Evolutionary conservation across 2,329 filamentous ascomycete genomes (phyloP), one percentile per base, ranked within the genome.

Genomic region (Curvularia eragrostidis): DNA sequence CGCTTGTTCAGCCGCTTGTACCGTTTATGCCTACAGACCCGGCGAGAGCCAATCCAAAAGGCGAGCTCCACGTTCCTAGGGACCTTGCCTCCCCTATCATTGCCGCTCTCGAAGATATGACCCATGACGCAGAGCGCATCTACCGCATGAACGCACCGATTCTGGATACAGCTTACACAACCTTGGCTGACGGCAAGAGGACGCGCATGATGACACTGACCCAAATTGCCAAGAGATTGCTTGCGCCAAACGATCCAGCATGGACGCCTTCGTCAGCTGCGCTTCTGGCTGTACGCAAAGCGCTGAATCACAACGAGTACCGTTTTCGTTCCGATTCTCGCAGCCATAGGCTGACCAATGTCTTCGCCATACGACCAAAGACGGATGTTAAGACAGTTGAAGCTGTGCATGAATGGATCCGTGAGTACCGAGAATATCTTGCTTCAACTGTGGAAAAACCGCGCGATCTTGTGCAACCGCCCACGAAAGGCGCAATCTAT

Each of bases 231-330:
- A 73, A 76, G 32, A 75, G 69, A 7, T 66, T 85, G 23, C 70
- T 81, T 54, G 67, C 68, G 12, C 63, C 49, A 3, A 44, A 53
- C 3, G 64, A 71, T 44, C 42, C 57, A 2, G 21, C 44, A 1
- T 74, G 66, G 64, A 62, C 59, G 12, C 76, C 82, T 0, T 62
- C 69, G 1, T 56, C 69, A 63, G 81, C 81, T 26, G 82, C 83
- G 8, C 75, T 92, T 5, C 90, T 91, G 67, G 90, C 91, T 3
- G 86, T 93, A 6, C 88, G 92, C 64, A 85, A 85, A 54, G 84
- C 88, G 8, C 72, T 94, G 7, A 73, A 82, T 23, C 80, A 82
- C 39, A 83, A 87, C 58, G 86, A 88, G 8, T 80, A 87, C 52
- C 85, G 81, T 26, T 91, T 93, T 69, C 81, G 82, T 61, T 84